Evolutionary conservation across 176 grass and related monocot species (phyloP).

Genomic region (Oryza meyeriana): DNA sequence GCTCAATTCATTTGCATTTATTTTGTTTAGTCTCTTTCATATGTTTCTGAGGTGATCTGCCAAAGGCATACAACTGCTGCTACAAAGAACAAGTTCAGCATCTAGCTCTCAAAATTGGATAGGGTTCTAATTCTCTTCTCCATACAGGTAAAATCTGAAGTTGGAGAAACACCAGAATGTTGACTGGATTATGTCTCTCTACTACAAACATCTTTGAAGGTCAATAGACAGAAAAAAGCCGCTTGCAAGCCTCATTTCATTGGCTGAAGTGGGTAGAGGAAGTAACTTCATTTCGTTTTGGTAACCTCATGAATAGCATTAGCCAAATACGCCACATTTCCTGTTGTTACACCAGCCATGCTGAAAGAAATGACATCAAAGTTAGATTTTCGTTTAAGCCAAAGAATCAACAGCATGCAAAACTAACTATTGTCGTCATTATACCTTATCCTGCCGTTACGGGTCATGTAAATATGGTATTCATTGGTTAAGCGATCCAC

Average conservation of each 20-base stretch:
- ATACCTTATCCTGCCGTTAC: conserved; percentile 95
- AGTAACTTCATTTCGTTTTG: conserved; percentile 36
- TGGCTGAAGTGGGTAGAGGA: background rate
- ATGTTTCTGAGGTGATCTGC: background rate
- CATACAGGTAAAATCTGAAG: background rate
- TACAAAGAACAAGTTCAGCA: background rate
- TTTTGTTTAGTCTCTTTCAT: background rate
- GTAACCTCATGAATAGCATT: conserved; percentile 93
- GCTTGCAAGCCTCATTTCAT: conserved; percentile 26
- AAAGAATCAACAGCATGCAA: background rate
- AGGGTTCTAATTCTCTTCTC: background rate
- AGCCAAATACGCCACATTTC: conserved; percentile 74
- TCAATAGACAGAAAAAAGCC: background rate
- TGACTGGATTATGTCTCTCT: conserved; percentile 22
- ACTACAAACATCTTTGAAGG: background rate
- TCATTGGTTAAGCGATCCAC: conserved; percentile 83
- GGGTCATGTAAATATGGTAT: conserved; percentile 95
- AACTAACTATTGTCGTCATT: background rate
- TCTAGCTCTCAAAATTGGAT: background rate
- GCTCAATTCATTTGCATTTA: background rate
- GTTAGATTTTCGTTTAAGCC: background rate
- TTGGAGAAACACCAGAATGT: background rate
- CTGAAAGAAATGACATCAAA: conserved; percentile 38
- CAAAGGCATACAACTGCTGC: background rate
- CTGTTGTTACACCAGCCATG: conserved; percentile 87